Percentiles rank a stretch among this genome's conserved stretches.
Conservation (phyloP, 2,329 filamentous ascomycete species). For the Arthrinium phaeospermum region DNA sequence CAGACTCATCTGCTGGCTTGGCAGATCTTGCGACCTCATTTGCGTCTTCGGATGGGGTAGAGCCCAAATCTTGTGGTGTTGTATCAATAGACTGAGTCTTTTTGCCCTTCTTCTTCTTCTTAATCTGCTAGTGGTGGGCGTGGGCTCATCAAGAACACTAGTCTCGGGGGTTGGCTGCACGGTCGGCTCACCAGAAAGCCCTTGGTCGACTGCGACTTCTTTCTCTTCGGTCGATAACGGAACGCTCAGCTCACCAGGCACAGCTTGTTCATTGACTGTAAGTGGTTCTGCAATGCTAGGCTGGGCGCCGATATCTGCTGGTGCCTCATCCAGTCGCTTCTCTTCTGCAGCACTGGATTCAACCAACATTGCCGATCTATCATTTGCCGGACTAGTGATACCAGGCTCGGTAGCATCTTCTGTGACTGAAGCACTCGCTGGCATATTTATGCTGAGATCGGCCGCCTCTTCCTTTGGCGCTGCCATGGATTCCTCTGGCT, state of each 20-base stretch:
- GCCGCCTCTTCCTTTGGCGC: constrained; percentile 16
- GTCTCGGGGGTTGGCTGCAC: constrained; percentile 3
- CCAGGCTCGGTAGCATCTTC: background rate
- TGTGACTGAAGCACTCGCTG: background rate
- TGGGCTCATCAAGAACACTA: constrained; percentile 23
- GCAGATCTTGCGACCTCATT: background rate
- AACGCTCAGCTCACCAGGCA: background rate
- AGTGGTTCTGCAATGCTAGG: background rate
- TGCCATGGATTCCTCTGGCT: constrained; percentile 16
- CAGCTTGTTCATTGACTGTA: background rate
- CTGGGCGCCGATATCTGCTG: background rate
- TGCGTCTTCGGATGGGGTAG: background rate
- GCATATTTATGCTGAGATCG: background rate
- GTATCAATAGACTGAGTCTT: background rate
- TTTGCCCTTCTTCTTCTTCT: constrained; percentile 8
- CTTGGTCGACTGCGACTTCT: background rate
- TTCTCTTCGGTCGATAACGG: background rate
- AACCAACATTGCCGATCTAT: background rate
- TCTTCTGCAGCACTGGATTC: background rate
- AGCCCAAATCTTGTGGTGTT: background rate
- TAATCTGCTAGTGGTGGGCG: constrained; percentile 36
- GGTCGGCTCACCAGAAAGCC: background rate
- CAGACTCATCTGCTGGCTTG: background rate
- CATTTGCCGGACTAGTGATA: background rate
- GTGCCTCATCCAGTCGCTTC: background rate